phyloP scores from a whole-genome alignment of 2,329 filamentous ascomycete species.

The Pseudogymnoascus sp. region DNA sequence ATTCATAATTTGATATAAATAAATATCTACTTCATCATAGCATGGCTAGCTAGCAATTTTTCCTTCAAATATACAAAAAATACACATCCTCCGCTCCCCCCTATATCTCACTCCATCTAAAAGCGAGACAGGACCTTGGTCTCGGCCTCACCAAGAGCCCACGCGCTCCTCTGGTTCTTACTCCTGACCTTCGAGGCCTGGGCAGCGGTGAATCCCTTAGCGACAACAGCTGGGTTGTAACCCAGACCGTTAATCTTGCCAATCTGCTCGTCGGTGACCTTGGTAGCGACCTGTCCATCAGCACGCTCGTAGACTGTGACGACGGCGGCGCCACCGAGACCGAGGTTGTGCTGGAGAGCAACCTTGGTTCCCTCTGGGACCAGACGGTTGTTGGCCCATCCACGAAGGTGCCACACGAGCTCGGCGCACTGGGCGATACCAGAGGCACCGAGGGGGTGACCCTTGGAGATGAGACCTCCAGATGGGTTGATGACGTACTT shows the following conservation, averaged over 20 bases:
- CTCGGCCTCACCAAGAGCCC: constrained; percentile 69
- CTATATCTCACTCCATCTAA: constrained; percentile 26
- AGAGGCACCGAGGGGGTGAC: constrained; percentile 86
- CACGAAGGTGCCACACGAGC: constrained; percentile 87
- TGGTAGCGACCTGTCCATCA: constrained; percentile 58
- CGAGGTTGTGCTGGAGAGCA: constrained; percentile 87
- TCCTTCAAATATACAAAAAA: background rate
- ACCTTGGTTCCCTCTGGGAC: constrained; percentile 55
- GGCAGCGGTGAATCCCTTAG: constrained; percentile 74
- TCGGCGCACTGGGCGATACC: constrained; percentile 95
- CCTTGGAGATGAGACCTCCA: constrained; percentile 91
- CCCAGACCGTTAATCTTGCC: constrained; percentile 62
- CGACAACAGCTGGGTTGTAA: constrained; percentile 87
- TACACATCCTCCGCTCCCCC: background rate
- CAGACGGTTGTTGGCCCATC: constrained; percentile 87
- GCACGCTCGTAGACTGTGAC: constrained; percentile 82
- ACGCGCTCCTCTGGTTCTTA: constrained; percentile 55
- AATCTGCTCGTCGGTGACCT: constrained; percentile 49
- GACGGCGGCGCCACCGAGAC: constrained; percentile 82
- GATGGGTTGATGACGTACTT: constrained; percentile 82
- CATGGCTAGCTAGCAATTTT: background rate
- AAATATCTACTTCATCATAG: constrained; percentile 4
- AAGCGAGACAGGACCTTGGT: constrained; percentile 67
- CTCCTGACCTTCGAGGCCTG: constrained; percentile 67
- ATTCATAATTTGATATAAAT: constrained; percentile 1